Evolutionary conservation across 352 stramenopile species (phyloP), one percentile per base, ranked within the genome.

Genomic region (Pythium folliculosum): DNA sequence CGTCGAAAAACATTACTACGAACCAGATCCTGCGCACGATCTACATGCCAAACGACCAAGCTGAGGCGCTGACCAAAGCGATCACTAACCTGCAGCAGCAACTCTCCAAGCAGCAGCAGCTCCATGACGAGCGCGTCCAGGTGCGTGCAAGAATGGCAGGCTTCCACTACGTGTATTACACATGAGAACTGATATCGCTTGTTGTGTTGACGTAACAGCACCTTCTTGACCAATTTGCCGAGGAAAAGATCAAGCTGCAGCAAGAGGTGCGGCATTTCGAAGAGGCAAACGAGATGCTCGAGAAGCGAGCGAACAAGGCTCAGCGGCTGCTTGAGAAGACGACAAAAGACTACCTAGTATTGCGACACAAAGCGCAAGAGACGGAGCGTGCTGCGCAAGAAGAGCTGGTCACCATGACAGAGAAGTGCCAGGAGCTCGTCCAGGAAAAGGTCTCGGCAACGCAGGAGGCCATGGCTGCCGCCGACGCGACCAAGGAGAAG

Each of bases 11-110:
- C 10, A 1, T 45, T 13, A 22, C 49, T 1, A 64, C 55, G 22
- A 64, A 62, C 35, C 60, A 65, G 43, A 78, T 94, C 40, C 64
- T 95, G 21, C 79, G 85, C 3, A 95, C 85, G 19, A 77, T 94
- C 19, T 95, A 93, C 57, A 78, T 94, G 72, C 86, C 85, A 3
- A 90, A 85, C 62, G 84, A 90, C 9, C 81, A 92, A 57, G 76
- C 79, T 3, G 78, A 82, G 13, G 65, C 55, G 32, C 70, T 95
- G 21, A 64, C 72, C 7, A 73, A 76, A 64, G 84, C 77, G 0
- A 77, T 91, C 43, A 65, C 89, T 23, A 79, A 72, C 22, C 72
- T 96, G 9, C 74, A 89, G 49, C 68, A 85, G 16, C 81, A 95
- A 58, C 80, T 94, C 4, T 64, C 76, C 0, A 62, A 73, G 9